A percentile compares a stretch with the other conserved stretches of the same genome.
Conservation (phyloP, 257 asterid species). For the Buddleja alternifolia region DNA sequence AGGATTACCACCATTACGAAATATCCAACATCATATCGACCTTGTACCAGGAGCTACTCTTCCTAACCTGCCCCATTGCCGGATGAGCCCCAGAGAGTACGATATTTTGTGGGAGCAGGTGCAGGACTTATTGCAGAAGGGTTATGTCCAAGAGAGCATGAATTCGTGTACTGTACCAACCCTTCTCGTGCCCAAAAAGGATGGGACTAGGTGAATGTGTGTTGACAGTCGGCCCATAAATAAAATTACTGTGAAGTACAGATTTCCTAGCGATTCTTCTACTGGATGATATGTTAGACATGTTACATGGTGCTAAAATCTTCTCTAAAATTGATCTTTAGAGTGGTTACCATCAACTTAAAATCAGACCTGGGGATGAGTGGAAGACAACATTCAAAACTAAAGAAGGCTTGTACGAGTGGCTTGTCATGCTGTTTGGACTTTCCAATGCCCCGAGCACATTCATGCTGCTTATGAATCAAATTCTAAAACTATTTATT, state of each 20-base stretch:
- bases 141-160: neutral
- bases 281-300: neutral
- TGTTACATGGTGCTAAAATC: neutral
- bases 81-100: neutral
- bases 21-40: too few species aligned
- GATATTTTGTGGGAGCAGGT: neutral
- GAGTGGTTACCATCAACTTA: neutral
- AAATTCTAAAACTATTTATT: neutral
- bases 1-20: too few species aligned
- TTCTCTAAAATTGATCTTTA: neutral
- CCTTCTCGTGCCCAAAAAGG: constrained; percentile 20
- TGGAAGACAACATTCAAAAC: constrained; percentile 3
- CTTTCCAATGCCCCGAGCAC: neutral
- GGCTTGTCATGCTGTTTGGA: neutral
- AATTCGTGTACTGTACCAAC: constrained; percentile 3
- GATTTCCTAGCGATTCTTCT: neutral
- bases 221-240: neutral
- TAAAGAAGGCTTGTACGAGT: constrained; percentile 2
- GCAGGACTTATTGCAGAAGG: neutral
- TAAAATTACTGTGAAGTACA: neutral
- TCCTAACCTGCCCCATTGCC: too few species aligned
- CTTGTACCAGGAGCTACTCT: too few species aligned
- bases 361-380: neutral
- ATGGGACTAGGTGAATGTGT: neutral
- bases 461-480: neutral